Evolutionary conservation across 352 stramenopile species (phyloP).

Genomic region (Phytophthora megakarya): DNA sequence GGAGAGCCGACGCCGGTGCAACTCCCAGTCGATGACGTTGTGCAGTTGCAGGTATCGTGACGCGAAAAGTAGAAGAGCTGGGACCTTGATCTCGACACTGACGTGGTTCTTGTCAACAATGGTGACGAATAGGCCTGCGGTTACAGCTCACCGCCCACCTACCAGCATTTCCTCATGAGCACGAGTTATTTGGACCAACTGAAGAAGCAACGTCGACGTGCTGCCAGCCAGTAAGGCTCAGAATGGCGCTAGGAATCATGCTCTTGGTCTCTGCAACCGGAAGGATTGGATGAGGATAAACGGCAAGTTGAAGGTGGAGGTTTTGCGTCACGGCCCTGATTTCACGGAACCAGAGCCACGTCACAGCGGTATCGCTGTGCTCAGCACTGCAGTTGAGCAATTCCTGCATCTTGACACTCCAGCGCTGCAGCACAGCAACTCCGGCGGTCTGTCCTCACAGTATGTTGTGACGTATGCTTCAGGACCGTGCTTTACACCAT

Average conservation of each 20-base stretch:
- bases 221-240: constrained; percentile 8
- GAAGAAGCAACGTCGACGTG: constrained; percentile 29
- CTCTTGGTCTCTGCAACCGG: background rate
- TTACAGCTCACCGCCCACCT: constrained; percentile 26
- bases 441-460: constrained; percentile 7
- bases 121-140: constrained; percentile 23
- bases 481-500: background rate
- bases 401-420: background rate
- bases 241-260: background rate
- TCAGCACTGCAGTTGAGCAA: background rate
- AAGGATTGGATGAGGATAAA: constrained; percentile 24
- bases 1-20: background rate
- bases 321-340: constrained; percentile 38
- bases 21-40: background rate
- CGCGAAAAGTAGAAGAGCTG: background rate
- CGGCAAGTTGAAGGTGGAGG: constrained; percentile 27
- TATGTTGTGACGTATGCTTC: constrained; percentile 2
- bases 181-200: constrained; percentile 60
- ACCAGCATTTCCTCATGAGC: constrained; percentile 56
- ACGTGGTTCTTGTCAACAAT: constrained; percentile 6
- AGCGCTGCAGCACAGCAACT: background rate
- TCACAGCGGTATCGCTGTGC: constrained; percentile 9
- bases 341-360: constrained; percentile 23
- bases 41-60: constrained; percentile 13
- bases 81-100: background rate